Evolutionary conservation across 2,329 filamentous ascomycete species (phyloP).

Genomic region (Trichoderma sp.): DNA sequence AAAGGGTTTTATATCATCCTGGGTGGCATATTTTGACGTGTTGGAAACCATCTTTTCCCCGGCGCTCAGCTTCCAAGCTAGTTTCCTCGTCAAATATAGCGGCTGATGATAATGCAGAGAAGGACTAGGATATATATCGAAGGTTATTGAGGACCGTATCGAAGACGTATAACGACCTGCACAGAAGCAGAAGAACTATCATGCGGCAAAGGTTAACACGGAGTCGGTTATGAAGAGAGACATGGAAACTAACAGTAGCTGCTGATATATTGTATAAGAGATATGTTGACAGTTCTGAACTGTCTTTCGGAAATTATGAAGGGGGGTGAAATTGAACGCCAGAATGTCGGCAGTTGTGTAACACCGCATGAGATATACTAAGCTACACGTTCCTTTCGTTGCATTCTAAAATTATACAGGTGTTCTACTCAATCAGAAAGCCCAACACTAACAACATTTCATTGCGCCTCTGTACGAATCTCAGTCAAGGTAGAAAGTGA

Average conservation of each 20-base stretch:
- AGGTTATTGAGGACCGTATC: neutral
- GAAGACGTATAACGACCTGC: neutral
- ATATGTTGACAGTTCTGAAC: neutral
- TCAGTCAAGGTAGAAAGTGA: neutral
- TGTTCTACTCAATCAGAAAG: neutral
- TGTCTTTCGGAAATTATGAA: neutral
- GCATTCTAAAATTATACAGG: neutral
- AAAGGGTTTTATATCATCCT: neutral
- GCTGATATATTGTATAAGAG: neutral
- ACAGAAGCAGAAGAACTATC: neutral
- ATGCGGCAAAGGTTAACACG: neutral
- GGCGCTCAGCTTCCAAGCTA: too few species aligned
- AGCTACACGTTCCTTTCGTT: neutral
- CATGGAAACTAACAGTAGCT: neutral
- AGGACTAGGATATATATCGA: neutral
- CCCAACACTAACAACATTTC: neutral
- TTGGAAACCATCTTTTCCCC: neutral
- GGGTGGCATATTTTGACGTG: neutral
- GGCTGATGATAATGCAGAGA: too few species aligned
- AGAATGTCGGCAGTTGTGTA: neutral
- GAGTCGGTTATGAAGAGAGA: neutral
- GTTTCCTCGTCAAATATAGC: neutral
- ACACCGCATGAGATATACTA: neutral
- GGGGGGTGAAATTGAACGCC: neutral
- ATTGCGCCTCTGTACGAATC: neutral